Base-by-base conservation (phyloP, 768 basidiomycete species). In the Epithele typhae region DNA sequence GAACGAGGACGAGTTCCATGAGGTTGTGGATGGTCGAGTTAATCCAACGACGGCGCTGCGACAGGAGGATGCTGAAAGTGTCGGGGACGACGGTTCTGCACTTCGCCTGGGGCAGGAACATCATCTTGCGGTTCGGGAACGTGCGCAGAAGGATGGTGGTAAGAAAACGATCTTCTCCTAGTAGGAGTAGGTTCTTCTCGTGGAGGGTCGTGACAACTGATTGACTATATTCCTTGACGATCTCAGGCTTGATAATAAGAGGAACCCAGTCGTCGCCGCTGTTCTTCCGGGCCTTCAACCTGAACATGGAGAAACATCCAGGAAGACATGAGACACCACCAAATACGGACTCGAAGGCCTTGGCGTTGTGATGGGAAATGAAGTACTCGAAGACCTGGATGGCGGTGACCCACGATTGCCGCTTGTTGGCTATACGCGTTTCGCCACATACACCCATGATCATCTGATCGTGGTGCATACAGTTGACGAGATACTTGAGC, bases 251-350 rank as follows among this genome's bases (percentile, higher is more conserved):
- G 65, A 89, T 82, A 61, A 99, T 89, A 52, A 99, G 81, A 4
- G 96, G 96, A 19, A 99, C 77, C 96, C 96, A 99, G 60, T 99
- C 96, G 51, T 94, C 91, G 43, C 93, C 94, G 18, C 77, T 76
- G 15, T 78, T 64, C 60, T 86, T 92, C 44, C 96, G 79, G 7
- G 93, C 94, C 66, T 99, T 99, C 62, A 99, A 75, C 43, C 96
- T 78, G 69, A 98, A 98, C 95, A 99, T 99, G 43, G 93, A 96
- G 72, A 99, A 99, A 68, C 96, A 99, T n/a, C 96, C 96, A 0
- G 96, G 96, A 23, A 98, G 74, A 73, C 96, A 99, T 11, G 96
- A 93, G 48, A 99, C 96, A 80, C 96, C 96, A 61, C 96, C 96
- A 60, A 99, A 98, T 21, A 96, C 92, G 18, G 96, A 93, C 66